These are phyloP conservation scores for Neurospora sublineolata DNA, from an alignment of 495 filamentous ascomycete species.

Conservation along the genomic window DNA sequence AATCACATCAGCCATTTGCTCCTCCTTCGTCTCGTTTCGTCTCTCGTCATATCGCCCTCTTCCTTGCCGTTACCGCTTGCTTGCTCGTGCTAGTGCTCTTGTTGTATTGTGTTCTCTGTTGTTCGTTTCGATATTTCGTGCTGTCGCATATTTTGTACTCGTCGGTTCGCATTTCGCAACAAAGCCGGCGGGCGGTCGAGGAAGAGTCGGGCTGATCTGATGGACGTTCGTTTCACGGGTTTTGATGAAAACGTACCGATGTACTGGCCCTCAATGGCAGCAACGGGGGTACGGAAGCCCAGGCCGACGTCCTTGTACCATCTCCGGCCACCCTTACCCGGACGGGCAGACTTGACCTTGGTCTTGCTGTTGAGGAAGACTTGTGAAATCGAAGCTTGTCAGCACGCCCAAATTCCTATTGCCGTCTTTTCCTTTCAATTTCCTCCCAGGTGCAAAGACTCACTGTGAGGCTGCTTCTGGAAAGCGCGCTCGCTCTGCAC, in stretches of 20 bases:
- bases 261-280: constrained; percentile 94
- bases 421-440: constrained; percentile 1
- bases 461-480: constrained; percentile 95
- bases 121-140: not conserved
- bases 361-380: constrained; percentile 93
- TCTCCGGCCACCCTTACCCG: constrained; percentile 72
- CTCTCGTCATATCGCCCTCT: not conserved
- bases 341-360: constrained; percentile 72
- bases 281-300: constrained; percentile 95
- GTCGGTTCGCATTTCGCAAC: not conserved
- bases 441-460: constrained; percentile 10
- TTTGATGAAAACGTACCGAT: constrained; percentile 68
- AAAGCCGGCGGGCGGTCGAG: not conserved
- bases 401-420: constrained; percentile 5
- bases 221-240: constrained; percentile 1
- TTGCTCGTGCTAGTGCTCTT: not conserved
- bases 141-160: not conserved
- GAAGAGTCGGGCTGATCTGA: not conserved
- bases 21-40: not conserved
- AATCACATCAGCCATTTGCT: not conserved
- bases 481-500: constrained; percentile 97
- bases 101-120: not conserved
- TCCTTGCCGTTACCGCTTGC: not conserved
- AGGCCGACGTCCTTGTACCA: constrained; percentile 99
- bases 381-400: constrained; percentile 10